Evolutionary conservation across 306 rosid genomes (phyloP), one percentile per base, ranked within the genome.

Genomic region (Lathyrus sativus): DNA sequence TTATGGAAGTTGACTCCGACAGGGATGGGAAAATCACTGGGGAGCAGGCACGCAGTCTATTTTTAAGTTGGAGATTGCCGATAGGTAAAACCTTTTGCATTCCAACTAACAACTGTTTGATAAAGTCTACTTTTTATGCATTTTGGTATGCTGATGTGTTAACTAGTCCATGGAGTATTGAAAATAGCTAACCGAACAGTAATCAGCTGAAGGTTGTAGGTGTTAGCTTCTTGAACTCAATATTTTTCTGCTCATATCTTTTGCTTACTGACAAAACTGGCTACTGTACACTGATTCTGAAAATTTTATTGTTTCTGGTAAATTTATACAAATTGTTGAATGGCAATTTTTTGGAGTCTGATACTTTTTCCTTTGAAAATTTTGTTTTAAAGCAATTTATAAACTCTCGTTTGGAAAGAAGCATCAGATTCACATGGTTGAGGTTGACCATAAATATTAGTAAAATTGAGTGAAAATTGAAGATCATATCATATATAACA

Each of bases 1-100:
- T 93, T 79, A 77, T 79, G 83, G 93, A 93, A 81, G 97, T 93
- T 62, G 98, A 93, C 81, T 82, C 85, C 14, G 96, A 93, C 74
- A 85, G 89, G 83, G 98, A 93, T 81, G 98, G 98, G 60, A 93
- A 53, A 81, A 88, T 93, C 80, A 90, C 96, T 2, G 97, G 98
- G 66, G 96, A 90, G 78, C 88, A 93, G 87, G 98, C 98, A 5
- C 86, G 96, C 62, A 93, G 85, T 82, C 84, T 93, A 51, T 93
- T 93, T 82, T 78, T 88, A 70, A 93, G 98, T 81, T 93, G 98
- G 98, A 81, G 98, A 76, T 80, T 93, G 65, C 98, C 98, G 18
- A 88, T 95, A 90, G 98, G 98, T 93, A 77, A 62, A 69, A 15
- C 28, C 46, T 50, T 51, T 22, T 73, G 3, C 48, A 15, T 56